Evolutionary conservation across 2,329 filamentous ascomycete genomes (phyloP).

Genomic region (Nothomitra cinnamomea): DNA sequence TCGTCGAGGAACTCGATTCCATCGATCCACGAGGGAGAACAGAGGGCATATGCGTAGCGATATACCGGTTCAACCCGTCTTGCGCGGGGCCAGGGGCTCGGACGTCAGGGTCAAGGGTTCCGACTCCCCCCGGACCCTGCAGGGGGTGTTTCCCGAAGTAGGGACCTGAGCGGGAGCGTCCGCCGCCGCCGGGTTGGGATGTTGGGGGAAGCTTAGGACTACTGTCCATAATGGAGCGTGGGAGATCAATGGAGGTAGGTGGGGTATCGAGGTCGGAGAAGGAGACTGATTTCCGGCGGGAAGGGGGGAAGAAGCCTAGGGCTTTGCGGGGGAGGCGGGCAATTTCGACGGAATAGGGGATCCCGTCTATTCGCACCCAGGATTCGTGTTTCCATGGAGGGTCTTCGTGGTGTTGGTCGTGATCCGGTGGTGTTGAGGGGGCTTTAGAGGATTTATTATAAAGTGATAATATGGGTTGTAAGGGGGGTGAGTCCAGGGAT

Average conservation of each 20-base stretch:
- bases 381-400: slow-evolving; percentile 70
- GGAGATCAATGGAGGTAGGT: slow-evolving; percentile 44
- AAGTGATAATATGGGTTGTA: neutral
- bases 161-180: slow-evolving; percentile 20
- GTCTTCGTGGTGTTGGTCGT: slow-evolving; percentile 32
- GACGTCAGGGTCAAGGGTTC: slow-evolving; percentile 56
- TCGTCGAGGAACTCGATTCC: slow-evolving; percentile 20
- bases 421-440: neutral
- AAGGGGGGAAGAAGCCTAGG: slow-evolving; percentile 81
- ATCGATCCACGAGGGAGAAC: slow-evolving; percentile 18
- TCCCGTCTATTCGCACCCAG: slow-evolving; percentile 69
- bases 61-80: slow-evolving; percentile 70
- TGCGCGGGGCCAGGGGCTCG: slow-evolving; percentile 64
- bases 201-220: slow-evolving; percentile 8
- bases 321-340: slow-evolving; percentile 64
- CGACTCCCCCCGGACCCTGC: slow-evolving; percentile 73
- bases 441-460: neutral
- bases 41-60: slow-evolving; percentile 66
- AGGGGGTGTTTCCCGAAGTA: slow-evolving; percentile 40
- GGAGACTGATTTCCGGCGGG: slow-evolving; percentile 60
- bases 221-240: slow-evolving; percentile 20
- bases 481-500: slow-evolving; percentile 12
- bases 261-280: slow-evolving; percentile 51
- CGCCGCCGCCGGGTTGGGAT: slow-evolving; percentile 15
- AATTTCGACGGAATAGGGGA: slow-evolving; percentile 60